Evolutionary conservation across 2,329 filamentous ascomycete species (phyloP), one percentile per base, ranked within the genome.

Genomic region (Trichoderma koningiopsis): DNA sequence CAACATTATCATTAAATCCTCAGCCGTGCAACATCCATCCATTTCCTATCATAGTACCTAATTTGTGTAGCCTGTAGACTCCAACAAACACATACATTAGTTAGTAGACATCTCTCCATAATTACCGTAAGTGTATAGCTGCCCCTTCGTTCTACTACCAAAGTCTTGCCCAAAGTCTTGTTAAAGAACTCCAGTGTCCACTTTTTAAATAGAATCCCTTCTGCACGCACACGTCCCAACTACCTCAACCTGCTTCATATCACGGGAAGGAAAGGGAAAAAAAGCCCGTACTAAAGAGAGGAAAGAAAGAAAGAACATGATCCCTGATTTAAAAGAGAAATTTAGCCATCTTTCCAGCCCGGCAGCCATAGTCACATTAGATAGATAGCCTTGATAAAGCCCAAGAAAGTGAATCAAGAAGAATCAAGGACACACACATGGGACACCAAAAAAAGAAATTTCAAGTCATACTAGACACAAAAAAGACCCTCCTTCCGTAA

Each of bases 401-500:
- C 57, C 19, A 14, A 57, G 31, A 47, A 22, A 22, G 31, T 19
- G 13, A 47, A 13, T 35, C 2, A 40, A 37, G 24, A 31, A 29
- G 35, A 43, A 43, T 40, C 60, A 4, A 57, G 3, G 52, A 57
- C 64, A 59, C 24, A 49, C 31, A 55, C 31, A 27, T 47, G 57
- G 35, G 35, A 27, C 29, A 53, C 4, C 37, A 19, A 27, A 55
- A 67, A 68, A 53, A 40, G 16, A 37, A n/a, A 57, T 29, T 4
- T n/a, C 33, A 40, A 60, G 43, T 68, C 24, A 55, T 43, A 68
- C 37, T 60, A 60, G 37, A 68, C 53, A 59, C 64, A 59, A 49
- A 47, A 56, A 8, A 13, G 24, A 27, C 31, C 59, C 59, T 19
- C 47, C 58, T 52, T 37, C 74, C 72, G 56, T 61, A 76, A 76